These are phyloP conservation scores for Ophiocordyceps camponoti-leonardi DNA, from an alignment of 2,329 filamentous ascomycete species.

Conservation along the genomic window DNA sequence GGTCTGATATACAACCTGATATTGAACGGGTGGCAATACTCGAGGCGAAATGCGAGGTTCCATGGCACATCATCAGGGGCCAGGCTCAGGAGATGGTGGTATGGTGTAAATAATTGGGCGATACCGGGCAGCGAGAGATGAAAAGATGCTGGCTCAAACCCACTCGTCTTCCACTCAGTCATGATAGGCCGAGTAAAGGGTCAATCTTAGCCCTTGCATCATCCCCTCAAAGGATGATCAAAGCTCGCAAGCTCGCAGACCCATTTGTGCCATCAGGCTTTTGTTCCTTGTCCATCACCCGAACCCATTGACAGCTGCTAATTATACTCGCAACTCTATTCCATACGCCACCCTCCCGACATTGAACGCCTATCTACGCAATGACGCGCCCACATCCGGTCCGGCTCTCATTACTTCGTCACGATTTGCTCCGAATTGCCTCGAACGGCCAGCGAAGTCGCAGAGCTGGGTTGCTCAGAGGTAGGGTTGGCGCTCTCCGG, in stretches of 20 bases:
- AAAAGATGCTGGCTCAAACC: not conserved
- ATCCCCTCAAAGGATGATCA: not conserved
- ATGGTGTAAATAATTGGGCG: constrained; percentile 79
- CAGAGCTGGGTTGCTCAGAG: constrained; percentile 10
- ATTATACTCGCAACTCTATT: constrained; percentile 1
- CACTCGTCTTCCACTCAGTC: not conserved
- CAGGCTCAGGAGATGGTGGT: constrained; percentile 81
- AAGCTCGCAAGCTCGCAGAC: not conserved
- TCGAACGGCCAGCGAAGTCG: constrained; percentile 37
- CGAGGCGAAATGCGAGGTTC: constrained; percentile 66
- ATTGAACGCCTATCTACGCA: not conserved
- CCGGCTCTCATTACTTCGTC: not conserved
- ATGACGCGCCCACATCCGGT: not conserved
- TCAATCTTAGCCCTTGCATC: not conserved
- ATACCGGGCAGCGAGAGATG: constrained; percentile 36
- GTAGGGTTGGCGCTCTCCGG: constrained; percentile 2
- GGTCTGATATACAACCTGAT: constrained; percentile 78
- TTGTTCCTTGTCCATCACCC: not conserved
- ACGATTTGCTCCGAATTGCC: constrained; percentile 33
- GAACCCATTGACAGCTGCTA: not conserved
- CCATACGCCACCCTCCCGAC: not conserved
- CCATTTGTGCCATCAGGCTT: not conserved
- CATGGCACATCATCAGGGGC: constrained; percentile 64
- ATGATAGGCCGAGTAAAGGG: not conserved
- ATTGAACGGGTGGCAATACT: constrained; percentile 75